Evolutionary conservation across 1,139 yeast species (phyloP).

Genomic region (Lodderomyces margitis): DNA sequence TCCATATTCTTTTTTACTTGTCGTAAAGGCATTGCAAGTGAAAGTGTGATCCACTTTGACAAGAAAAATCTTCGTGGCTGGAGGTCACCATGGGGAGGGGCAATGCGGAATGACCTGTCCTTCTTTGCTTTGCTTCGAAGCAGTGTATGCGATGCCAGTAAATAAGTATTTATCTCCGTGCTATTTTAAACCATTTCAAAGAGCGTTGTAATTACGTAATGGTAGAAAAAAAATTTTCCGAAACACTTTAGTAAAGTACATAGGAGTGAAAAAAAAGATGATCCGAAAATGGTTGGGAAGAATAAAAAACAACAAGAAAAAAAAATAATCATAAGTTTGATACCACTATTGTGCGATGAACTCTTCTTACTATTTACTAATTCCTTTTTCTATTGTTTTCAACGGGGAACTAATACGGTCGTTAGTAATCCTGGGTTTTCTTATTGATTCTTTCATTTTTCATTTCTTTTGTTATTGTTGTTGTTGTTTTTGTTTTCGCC

Average conservation of each 20-base stretch:
- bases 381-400: background rate
- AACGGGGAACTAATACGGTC: background rate
- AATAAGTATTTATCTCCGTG: no score
- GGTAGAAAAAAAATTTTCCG: background rate
- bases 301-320: no score
- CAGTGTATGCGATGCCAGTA: no score
- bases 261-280: background rate
- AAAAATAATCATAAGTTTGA: background rate
- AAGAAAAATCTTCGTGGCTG: background rate
- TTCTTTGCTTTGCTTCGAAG: no score
- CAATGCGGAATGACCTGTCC: no score
- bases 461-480: no score
- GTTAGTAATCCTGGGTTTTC: background rate
- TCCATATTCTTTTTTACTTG: background rate
- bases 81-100: background rate
- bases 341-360: background rate
- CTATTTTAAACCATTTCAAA: no score
- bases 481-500: no score
- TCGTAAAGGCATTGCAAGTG: background rate
- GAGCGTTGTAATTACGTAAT: conserved; percentile 1
- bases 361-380: background rate
- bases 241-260: background rate
- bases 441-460: background rate
- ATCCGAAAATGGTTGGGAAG: background rate
- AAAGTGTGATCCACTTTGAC: background rate